Evolutionary conservation across 352 stramenopile genomes (phyloP), one percentile per base, ranked within the genome.

Genomic region (Globisporangium splendens): DNA sequence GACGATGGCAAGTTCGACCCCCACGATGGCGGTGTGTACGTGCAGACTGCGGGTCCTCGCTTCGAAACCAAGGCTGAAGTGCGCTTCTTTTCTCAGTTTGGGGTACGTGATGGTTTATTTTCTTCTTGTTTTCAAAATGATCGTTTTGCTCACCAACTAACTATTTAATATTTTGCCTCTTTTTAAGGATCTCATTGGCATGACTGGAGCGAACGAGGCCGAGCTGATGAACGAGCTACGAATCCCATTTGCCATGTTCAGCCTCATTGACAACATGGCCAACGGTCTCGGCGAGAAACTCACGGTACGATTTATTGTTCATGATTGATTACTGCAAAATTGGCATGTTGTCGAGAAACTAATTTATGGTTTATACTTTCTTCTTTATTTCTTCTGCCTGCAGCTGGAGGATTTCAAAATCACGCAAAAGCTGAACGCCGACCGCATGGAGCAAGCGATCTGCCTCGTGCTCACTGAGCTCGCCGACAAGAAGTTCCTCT

Each of bases 41-140:
- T 95, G 48, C 88, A 96, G 70, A 89, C 82, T 31, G 68, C 76
- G 0, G 88, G 88, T 2, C 88, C 88, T 38, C 85, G 88, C 59
- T 96, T 96, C 61, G 88, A 96, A 70, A 96, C 88, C 53, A 95
- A 95, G 71, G 79, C 88, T 13, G 88, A 96, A 68, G 87, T 96
- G 73, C 83, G 83, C 48, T 95, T 93, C 69, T 93, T 96, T 55
- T 71, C 84, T 24, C 81, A 93, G 63, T 93, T 89, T 46, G 88
- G 87, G 10, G 72, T 80, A 63, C 47, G 60, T 59, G 7, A 1
- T 44, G 35, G 4, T 13, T 20, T 35, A 35, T 42, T 21, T 14
- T 38, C 12, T 39, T 22, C 15, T 21, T 54, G 1, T 51, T 54
- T 8, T 43, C 33, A 35, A 35, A 10, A 31, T 31, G 24, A 31